A percentile compares a stretch with the other conserved stretches of the same genome.
These are phyloP conservation scores for Daedaleopsis sinensis DNA, from an alignment of 768 basidiomycete genomes.

Conservation along the genomic window DNA sequence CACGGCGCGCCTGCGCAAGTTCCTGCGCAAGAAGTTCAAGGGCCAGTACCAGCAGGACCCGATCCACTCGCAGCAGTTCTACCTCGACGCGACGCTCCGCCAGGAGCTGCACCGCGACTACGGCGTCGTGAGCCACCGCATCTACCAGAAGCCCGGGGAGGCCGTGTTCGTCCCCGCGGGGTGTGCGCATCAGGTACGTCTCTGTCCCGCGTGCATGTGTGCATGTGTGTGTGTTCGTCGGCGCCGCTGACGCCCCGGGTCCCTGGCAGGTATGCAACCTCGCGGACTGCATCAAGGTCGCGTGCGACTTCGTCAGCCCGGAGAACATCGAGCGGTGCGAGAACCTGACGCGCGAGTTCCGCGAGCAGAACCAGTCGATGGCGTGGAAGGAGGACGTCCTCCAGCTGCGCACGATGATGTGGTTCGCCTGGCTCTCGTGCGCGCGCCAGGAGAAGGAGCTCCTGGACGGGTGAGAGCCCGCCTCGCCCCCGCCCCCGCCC, in stretches of 20 bases:
- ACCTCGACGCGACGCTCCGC: constrained; percentile 71
- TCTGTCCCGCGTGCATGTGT: background rate
- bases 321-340: constrained; percentile 91
- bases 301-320: constrained; percentile 92
- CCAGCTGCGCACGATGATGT: constrained; percentile 90
- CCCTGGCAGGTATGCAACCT: constrained; percentile 80
- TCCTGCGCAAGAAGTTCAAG: constrained; percentile 67
- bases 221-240: background rate
- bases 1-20: constrained; percentile 73
- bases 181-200: constrained; percentile 82
- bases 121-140: constrained; percentile 77
- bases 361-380: constrained; percentile 84
- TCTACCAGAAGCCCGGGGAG: constrained; percentile 91
- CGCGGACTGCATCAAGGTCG: constrained; percentile 95
- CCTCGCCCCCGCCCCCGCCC: background rate
- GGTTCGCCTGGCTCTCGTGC: constrained; percentile 89
- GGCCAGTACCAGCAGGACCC: constrained; percentile 70
- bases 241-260: constrained; percentile 2
- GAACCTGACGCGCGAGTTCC: constrained; percentile 83
- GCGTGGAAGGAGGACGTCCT: constrained; percentile 95
- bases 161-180: constrained; percentile 96
- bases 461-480: constrained; percentile 8
- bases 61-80: constrained; percentile 89
- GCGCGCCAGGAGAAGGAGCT: constrained; percentile 46
- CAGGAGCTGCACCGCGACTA: constrained; percentile 65